Conservation (phyloP, 768 basidiomycete species). For the Xerocomus brunneocitrinus region DNA sequence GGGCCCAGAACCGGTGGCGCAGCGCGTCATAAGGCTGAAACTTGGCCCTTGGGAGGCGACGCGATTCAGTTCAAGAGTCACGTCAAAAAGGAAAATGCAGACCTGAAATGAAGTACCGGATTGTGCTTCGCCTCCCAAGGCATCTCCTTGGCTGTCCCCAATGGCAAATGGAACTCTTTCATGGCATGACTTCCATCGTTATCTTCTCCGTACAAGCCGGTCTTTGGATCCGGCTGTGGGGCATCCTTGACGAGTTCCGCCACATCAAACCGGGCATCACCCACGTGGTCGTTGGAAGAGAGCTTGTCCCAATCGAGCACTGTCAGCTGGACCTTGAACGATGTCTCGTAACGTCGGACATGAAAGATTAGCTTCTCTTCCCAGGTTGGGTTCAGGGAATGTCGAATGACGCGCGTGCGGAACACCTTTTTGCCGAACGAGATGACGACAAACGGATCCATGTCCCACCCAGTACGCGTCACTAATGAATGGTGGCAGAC, state of each 20-base stretch:
- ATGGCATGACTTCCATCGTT: constrained; percentile 44
- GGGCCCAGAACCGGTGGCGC: constrained; percentile 86
- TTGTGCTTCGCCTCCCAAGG: constrained; percentile 70
- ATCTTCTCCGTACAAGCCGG: constrained; percentile 42
- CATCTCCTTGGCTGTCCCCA: constrained; percentile 57
- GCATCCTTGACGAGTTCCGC: constrained; percentile 63
- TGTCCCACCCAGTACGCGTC: constrained; percentile 87
- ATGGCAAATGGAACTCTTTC: constrained; percentile 64
- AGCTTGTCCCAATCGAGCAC: constrained; percentile 98
- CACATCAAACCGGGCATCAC: constrained; percentile 70
- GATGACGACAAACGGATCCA: constrained; percentile 96
- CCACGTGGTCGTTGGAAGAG: constrained; percentile 83
- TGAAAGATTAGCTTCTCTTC: constrained; percentile 96
- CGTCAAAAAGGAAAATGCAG: constrained; percentile 1
- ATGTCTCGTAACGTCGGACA: constrained; percentile 80
- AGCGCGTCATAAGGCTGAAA: constrained; percentile 94
- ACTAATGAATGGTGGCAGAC: constrained; percentile 37
- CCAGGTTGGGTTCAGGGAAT: constrained; percentile 83
- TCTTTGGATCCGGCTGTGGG: constrained; percentile 57
- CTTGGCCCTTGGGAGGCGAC: constrained; percentile 58
- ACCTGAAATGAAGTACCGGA: constrained; percentile 69
- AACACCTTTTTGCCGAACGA: constrained; percentile 98
- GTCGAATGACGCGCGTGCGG: constrained; percentile 83
- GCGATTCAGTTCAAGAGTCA: constrained; percentile 1
- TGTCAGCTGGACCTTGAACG: constrained; percentile 72